phyloP scores from a whole-genome alignment of 306 rosid genomes.

The Adenanthera pavonina region DNA sequence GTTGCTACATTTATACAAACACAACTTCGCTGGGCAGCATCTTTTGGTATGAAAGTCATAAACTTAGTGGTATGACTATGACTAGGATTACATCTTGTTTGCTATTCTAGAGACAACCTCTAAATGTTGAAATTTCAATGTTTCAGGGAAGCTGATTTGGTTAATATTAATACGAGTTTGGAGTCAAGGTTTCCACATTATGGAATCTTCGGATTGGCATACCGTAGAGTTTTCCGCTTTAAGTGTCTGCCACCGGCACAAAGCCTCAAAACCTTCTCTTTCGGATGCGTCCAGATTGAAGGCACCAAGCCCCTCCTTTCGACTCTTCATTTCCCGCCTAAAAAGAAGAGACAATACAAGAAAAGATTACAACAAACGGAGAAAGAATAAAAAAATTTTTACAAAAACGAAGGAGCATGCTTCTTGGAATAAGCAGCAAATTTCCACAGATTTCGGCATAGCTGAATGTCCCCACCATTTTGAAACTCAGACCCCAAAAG shows the following conservation, averaged over 20 bases:
- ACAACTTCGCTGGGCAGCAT: too few relatives aligned
- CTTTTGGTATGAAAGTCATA: not conserved
- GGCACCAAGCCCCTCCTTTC: constrained; percentile 41
- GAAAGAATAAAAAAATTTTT: not conserved
- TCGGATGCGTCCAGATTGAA: constrained; percentile 29
- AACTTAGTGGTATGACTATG: not conserved
- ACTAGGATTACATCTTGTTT: not conserved
- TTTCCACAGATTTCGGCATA: constrained; percentile 50
- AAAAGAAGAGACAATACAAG: constrained; percentile 47
- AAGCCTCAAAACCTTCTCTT: constrained; percentile 39
- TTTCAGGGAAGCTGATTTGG: not conserved
- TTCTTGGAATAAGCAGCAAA: constrained; percentile 45
- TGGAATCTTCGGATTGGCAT: constrained; percentile 1
- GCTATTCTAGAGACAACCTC: not conserved
- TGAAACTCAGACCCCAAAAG: constrained; percentile 46
- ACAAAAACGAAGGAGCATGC: constrained; percentile 35
- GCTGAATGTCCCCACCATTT: constrained; percentile 61
- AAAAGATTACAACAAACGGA: not conserved
- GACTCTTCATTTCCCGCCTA: constrained; percentile 46
- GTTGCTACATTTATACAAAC: not conserved
- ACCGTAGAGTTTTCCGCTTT: constrained; percentile 44
- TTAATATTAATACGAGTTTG: too few relatives aligned
- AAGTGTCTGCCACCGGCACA: constrained; percentile 63
- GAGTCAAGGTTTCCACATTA: constrained; percentile 19
- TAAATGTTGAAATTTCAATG: not conserved